These are phyloP conservation scores for Ascochyta rabiei DNA, from an alignment of 2,329 filamentous ascomycete species.

Conservation along the genomic window DNA sequence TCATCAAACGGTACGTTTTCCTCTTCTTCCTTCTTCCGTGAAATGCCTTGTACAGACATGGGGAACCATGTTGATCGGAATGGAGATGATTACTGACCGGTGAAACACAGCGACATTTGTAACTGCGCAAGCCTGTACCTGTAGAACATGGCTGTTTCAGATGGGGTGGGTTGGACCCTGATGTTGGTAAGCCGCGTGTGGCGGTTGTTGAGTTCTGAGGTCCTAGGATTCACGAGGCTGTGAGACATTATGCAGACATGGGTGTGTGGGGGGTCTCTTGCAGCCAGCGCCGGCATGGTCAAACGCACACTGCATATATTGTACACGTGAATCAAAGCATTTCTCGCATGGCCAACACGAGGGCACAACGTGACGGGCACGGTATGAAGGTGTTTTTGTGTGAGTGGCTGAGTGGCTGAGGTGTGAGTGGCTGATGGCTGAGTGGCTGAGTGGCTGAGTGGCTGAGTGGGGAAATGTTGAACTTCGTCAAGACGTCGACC, in stretches of 20 bases:
- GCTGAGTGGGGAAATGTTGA: conserved; percentile 1
- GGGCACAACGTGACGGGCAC: conserved; percentile 7
- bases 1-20: conserved; percentile 90
- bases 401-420: too few species aligned
- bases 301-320: background rate
- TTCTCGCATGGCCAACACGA: conserved; percentile 5
- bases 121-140: conserved; percentile 50
- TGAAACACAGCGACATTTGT: conserved; percentile 48
- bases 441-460: too few species aligned
- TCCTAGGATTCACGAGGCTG: conserved; percentile 1
- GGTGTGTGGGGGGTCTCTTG: conserved; percentile 6
- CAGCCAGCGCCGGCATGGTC: background rate
- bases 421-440: too few species aligned
- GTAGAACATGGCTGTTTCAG: conserved; percentile 28
- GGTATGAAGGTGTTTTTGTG: too few species aligned
- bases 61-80: conserved; percentile 8
- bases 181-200: conserved; percentile 2
- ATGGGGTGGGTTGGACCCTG: background rate
- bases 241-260: conserved; percentile 11
- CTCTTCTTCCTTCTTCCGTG: background rate
- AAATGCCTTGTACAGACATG: background rate
- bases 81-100: conserved; percentile 25
- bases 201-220: background rate
- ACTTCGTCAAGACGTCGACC: conserved; percentile 5
- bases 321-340: conserved; percentile 8